Evolutionary conservation across 2,329 filamentous ascomycete species (phyloP).

Genomic region (Cordyceps cateniannulata): DNA sequence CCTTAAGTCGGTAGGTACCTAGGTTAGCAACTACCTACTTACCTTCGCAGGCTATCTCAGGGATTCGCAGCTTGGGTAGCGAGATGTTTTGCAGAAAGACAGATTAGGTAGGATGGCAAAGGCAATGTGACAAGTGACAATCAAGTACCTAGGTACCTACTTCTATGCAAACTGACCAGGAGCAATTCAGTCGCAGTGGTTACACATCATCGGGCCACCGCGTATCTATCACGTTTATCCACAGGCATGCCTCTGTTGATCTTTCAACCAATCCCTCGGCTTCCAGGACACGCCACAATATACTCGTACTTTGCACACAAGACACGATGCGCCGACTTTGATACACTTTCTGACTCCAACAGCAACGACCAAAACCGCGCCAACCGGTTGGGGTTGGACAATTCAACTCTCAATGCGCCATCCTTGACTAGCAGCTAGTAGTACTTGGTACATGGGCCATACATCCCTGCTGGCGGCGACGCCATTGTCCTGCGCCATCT

Average conservation of each 20-base stretch:
- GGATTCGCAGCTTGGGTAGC: background rate
- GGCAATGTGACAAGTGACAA: slow-evolving; percentile 1
- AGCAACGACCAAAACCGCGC: background rate
- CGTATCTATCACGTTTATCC: too few species aligned
- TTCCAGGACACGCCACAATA: background rate
- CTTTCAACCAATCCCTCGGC: background rate
- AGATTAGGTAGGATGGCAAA: background rate
- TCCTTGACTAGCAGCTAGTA: background rate
- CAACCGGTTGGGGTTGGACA: background rate
- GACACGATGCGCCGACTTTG: background rate
- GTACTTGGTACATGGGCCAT: background rate
- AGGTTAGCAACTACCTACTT: too few species aligned
- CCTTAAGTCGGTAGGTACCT: too few species aligned
- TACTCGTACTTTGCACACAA: background rate
- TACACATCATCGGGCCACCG: background rate
- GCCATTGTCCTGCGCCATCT: slow-evolving; percentile 1
- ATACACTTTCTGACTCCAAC: background rate
- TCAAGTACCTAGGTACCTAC: background rate
- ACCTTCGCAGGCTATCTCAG: background rate
- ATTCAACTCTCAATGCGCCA: background rate
- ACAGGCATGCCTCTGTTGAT: too few species aligned
- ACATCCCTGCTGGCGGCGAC: background rate
- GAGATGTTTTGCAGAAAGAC: background rate
- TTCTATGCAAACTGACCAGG: too few species aligned
- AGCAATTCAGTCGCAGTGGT: too few species aligned